Evolutionary conservation across 2,329 filamentous ascomycete species (phyloP).

Genomic region (Alternaria sp.): DNA sequence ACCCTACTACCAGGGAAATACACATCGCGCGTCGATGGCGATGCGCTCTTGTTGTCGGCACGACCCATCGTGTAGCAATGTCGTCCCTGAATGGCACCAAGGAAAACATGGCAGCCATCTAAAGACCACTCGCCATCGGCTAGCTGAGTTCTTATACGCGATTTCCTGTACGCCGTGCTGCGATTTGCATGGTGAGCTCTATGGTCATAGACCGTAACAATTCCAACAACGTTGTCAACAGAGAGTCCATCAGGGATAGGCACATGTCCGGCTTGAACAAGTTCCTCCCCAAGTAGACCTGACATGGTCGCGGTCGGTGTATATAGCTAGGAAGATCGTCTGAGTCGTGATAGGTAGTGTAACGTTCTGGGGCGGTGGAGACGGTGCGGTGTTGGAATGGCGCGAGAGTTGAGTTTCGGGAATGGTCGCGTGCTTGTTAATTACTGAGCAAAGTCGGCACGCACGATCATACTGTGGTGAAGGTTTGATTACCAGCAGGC

Average conservation of each 20-base stretch:
- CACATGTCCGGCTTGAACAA: constrained; percentile 3
- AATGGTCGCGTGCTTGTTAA: not conserved
- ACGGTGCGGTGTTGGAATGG: not conserved
- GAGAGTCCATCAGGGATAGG: constrained; percentile 12
- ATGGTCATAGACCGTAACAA: constrained; percentile 20
- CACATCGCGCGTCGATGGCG: constrained; percentile 17
- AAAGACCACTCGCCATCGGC: not conserved
- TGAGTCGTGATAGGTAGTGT: not conserved
- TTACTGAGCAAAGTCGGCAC: not conserved
- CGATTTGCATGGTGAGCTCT: constrained; percentile 16
- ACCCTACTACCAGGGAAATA: constrained; percentile 19
- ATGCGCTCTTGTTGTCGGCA: not conserved
- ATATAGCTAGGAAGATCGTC: not conserved
- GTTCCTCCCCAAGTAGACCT: not conserved
- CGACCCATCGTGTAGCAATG: constrained; percentile 20
- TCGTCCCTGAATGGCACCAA: constrained; percentile 8
- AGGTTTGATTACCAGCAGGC: not conserved
- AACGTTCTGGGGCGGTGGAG: not conserved
- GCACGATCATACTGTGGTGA: not conserved
- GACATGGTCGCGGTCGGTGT: not conserved
- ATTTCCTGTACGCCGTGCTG: constrained; percentile 9
- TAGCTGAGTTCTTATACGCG: not conserved
- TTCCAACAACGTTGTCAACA: constrained; percentile 17
- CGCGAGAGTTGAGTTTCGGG: not conserved
- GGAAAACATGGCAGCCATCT: constrained; percentile 20